Evolutionary conservation across 1,284 basidiomycete genomes (phyloP), one percentile per base, ranked within the genome.

Genomic region (Earliella scabrosa): DNA sequence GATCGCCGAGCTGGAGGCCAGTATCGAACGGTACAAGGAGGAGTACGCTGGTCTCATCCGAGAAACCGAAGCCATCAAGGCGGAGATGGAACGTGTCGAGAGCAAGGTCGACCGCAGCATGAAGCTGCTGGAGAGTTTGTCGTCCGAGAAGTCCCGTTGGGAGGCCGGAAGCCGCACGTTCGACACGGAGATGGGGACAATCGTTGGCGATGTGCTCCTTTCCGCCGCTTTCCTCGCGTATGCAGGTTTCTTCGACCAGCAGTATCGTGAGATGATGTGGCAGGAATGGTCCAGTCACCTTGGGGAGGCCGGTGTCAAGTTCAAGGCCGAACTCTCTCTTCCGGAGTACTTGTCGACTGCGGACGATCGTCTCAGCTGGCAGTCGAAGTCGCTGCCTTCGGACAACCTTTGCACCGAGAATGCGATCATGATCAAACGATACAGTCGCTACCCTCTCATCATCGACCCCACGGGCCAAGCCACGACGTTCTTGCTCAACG

Each of bases 381-480:
- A 97, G 73, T 92, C 94, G 18, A 95, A 95, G 68, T 91, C 93
- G 1, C 80, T 99, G 13, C 97, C 97, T 1, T 88, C 94, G 8
- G 97, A 99, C 74, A 96, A 93, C 61, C 81, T 99, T 32, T 98
- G 95, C 66, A 95, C 92, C 1, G 97, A 99, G 75, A 99, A 99
- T 70, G 97, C 97, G 10, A 97, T 99, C 76, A 99, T 97, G 93
- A 86, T 99, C 71, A 96, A 97, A 71, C 89, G 95, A 44, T 98
- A 97, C 85, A 95, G 95, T 70, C 93, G 97, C 16, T 99, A 98
- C 72, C 98, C 97, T 2, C 85, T 99, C 51, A 94, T 99, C 63
- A 95, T 99, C 67, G 97, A 99, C 71, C 97, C 97, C 1, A 98
- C 97, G 0, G 97, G 97, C n/a, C 97, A 99, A 72, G 97, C 97